Base-by-base conservation (phyloP, 1,139 yeast genomes). In the Saccharomyces hybrid region DNA sequence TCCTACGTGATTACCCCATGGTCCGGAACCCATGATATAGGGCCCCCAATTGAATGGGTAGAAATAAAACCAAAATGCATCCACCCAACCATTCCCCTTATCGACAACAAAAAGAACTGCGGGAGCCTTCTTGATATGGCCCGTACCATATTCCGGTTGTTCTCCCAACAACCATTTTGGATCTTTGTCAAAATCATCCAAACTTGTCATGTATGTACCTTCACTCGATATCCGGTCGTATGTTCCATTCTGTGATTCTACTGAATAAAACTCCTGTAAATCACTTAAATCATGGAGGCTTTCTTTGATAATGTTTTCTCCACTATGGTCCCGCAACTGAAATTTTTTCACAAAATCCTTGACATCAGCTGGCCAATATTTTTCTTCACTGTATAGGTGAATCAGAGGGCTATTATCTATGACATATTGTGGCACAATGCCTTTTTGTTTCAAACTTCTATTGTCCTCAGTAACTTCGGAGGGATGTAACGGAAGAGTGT, bases 11-110 rank as follows among this genome's bases (percentile, higher is more conserved):
- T 90, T 86, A 0, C 98, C 98, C 71, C 85, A 91, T 0, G 98
- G 98, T 0, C 98, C 98, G 31, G 81, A 80, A 3, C 97, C 97
- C 96, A 90, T 89, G 11, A 90, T 97, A 71, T 84, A 90, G 0
- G 97, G 97, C 0, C 97, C 97, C 58, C 87, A 73, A 65, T 90
- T 90, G 73, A 90, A 90, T 2, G 96, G 85, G 67, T 90, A 90
- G 66, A 90, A 90, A 69, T 87, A 90, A 69, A 90, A 90, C 97
- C 97, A 90, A 66, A 81, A 90, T 0, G 96, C 88, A 68, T 90
- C 97, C 0, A 71, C 71, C 72, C 91, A 83, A 3, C 96, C 96
- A 60, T 87, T 84, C 0, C 96, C 96, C 67, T 88, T 89, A 66
- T 90, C 97, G 0, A 87, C 91, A 0, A 88, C 91, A 31, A 90